Conservation (phyloP, 2,329 filamentous ascomycete species). For the Ustulina deusta region DNA sequence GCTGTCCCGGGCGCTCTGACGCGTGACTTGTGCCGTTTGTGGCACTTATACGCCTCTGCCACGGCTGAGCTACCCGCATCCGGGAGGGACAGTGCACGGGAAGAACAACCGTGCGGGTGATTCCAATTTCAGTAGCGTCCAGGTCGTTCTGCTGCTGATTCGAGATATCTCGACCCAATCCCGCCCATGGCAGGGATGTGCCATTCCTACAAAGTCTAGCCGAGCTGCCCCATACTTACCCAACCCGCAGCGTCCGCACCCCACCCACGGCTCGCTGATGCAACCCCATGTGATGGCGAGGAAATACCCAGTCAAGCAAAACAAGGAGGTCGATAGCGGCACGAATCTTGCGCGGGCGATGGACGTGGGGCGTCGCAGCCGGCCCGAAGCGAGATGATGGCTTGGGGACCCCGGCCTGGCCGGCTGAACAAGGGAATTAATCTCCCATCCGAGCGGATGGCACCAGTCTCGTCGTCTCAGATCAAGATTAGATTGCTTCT, state of each 20-base stretch:
- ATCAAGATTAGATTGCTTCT: conserved; percentile 16
- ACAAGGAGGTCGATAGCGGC: not conserved
- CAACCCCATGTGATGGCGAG: conserved; percentile 3
- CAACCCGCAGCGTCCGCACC: not conserved
- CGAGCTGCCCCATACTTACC: not conserved
- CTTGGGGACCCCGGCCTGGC: not conserved
- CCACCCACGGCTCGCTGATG: conserved; percentile 2
- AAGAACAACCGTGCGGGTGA: conserved; percentile 7
- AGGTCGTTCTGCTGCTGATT: conserved; percentile 5
- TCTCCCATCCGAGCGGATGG: conserved; percentile 8
- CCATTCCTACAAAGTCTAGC: not conserved
- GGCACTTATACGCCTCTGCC: not conserved
- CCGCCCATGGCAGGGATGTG: not conserved
- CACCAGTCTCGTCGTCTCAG: conserved; percentile 1
- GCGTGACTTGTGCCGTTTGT: not conserved
- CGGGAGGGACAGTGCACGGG: conserved; percentile 9
- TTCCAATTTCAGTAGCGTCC: not conserved
- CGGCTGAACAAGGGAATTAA: conserved; percentile 15
- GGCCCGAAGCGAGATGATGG: conserved; percentile 11
- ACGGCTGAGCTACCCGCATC: not conserved
- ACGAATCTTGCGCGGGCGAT: conserved; percentile 3
- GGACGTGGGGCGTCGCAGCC: not conserved
- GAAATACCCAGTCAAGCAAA: conserved; percentile 1
- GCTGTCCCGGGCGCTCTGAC: not conserved
- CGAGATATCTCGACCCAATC: not conserved